These are phyloP conservation scores for Exophiala sp. DNA, from an alignment of 2,329 filamentous ascomycete species.

Conservation along the genomic window DNA sequence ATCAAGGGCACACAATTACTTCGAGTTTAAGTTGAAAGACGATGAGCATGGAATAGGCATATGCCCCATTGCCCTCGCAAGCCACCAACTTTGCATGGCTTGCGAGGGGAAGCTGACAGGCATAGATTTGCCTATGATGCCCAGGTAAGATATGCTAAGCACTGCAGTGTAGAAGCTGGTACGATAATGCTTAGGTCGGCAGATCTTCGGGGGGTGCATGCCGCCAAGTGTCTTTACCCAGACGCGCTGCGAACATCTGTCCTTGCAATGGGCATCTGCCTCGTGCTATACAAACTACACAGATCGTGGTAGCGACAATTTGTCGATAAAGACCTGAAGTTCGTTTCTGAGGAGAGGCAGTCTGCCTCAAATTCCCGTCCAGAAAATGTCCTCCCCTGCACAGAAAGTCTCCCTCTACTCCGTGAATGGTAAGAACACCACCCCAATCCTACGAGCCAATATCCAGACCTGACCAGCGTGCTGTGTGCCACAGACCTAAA, in stretches of 20 bases:
- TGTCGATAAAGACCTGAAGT: not conserved
- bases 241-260: not conserved
- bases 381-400: conserved; percentile 12
- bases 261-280: not conserved
- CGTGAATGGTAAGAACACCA: conserved; percentile 38
- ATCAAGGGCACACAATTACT: no score
- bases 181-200: not conserved
- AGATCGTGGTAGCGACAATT: no score
- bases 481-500: conserved; percentile 69
- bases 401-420: conserved; percentile 46
- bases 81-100: no score
- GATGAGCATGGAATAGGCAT: no score
- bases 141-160: not conserved
- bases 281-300: not conserved
- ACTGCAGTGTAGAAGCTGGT: not conserved
- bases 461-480: conserved; percentile 1
- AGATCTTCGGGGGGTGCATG: not conserved
- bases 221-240: not conserved
- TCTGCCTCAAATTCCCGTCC: not conserved
- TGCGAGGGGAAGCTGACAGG: no score
- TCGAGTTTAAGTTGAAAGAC: no score
- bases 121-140: not conserved
- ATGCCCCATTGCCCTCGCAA: no score
- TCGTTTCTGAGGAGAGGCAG: not conserved
- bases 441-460: not conserved